These are phyloP conservation scores for Arthrobotrys iridis DNA, from an alignment of 2,329 filamentous ascomycete genomes.

Conservation along the genomic window DNA sequence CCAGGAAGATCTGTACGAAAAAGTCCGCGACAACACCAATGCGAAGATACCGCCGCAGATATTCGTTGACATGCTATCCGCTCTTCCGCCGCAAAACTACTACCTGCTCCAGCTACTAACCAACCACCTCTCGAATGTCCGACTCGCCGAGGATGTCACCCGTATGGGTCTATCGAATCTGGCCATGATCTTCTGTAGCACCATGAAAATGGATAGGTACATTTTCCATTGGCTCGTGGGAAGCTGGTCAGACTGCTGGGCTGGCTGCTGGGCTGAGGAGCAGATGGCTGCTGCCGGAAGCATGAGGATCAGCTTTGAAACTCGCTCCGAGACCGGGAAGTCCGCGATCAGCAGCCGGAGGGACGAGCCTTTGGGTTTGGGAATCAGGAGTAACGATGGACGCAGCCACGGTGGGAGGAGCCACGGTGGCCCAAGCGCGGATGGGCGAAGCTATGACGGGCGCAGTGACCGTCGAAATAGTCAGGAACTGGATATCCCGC, in stretches of 20 bases:
- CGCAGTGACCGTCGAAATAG: constrained; percentile 22
- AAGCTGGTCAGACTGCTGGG: constrained; percentile 58
- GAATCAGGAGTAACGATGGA: constrained; percentile 34
- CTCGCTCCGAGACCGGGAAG: constrained; percentile 22
- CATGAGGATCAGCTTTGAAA: constrained; percentile 32
- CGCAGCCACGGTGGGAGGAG: constrained; percentile 27
- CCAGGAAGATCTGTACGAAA: constrained; percentile 58
- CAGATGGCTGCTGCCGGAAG: constrained; percentile 19
- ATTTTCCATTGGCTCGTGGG: constrained; percentile 59
- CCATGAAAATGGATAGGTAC: constrained; percentile 58
- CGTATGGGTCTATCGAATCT: constrained; percentile 58
- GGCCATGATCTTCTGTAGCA: constrained; percentile 59
- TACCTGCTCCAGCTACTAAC: constrained; percentile 58
- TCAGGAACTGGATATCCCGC: constrained; percentile 19
- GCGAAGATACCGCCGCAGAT: constrained; percentile 56
- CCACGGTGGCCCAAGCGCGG: constrained; percentile 12
- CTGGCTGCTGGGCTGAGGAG: constrained; percentile 57
- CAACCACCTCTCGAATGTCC: constrained; percentile 57
- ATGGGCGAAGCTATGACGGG: not conserved
- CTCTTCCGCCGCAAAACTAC: constrained; percentile 58
- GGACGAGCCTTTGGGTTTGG: constrained; percentile 33
- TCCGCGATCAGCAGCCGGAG: constrained; percentile 10
- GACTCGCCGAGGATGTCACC: constrained; percentile 57
- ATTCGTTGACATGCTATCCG: constrained; percentile 58
- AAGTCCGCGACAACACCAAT: constrained; percentile 57